Base-by-base conservation (phyloP, 208 protist species). In the Leishmania guyanensis region DNA sequence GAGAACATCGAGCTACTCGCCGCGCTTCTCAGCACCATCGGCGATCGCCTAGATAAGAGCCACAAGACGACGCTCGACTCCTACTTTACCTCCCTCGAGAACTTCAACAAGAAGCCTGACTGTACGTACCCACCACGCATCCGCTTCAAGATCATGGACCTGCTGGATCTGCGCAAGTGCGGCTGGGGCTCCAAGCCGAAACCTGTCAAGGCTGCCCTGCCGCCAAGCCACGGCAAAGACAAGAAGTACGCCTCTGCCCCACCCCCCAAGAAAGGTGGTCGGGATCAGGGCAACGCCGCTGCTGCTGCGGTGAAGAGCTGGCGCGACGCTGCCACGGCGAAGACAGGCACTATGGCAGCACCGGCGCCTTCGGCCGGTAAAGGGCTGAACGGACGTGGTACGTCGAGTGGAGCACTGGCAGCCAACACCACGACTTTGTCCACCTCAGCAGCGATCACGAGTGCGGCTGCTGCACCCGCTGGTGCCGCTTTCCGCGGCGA, bases 141-240 rank as follows among this genome's bases (percentile, higher is more conserved):
- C 54, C 86, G 88, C 72, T 98, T 98, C 81, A 96, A 95, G 84
- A 94, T 98, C 46, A 90, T 96, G 82, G 90, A 98, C 85, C 79
- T 98, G 39, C 84, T 96, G 43, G 94, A 98, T 68, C 88, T 98
- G n/a, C 93, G 93, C 64, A 85, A 85, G 62, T 53, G 69, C 65
- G 73, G 60, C 0, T 95, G 92, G 92, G 88, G 84, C 50, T 53
- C 54, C 16, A 89, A 89, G 78, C 33, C 79, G 36, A 89, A 91
- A 80, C 56, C 78, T 8, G 51, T 76, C 74, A 88, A 86, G 77
- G 68, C 79, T 39, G 77, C 72, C 12, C 33, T 70, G 50, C 58
- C 77, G 50, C 17, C 73, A 14, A 77, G 70, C 70, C 66, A 79
- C 48, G 46, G 29, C 10, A 75, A 71, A 48, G 54, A 75, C 16